These are phyloP conservation scores for Penicillium sp. DNA, from an alignment of 2,329 filamentous ascomycete genomes.

Conservation along the genomic window DNA sequence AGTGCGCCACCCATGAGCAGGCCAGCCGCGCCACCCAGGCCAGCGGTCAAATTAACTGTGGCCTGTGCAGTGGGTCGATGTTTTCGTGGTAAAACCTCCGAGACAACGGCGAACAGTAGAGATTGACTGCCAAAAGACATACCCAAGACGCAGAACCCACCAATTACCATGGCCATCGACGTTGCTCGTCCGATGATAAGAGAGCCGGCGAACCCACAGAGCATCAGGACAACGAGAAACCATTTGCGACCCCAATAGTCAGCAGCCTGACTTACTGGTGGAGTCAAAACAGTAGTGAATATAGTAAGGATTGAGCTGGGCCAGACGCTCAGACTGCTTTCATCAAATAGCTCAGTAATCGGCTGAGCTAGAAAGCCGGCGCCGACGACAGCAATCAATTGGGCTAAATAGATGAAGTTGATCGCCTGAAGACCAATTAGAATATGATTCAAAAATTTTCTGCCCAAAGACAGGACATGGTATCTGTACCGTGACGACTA, in stretches of 20 bases:
- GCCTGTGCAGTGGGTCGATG: not conserved
- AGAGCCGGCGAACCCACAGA: not conserved
- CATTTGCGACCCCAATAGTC: not conserved
- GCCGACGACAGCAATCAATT: not conserved
- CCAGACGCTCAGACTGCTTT: not conserved
- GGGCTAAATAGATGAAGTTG: not conserved
- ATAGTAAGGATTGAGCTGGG: not conserved
- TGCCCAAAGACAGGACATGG: not conserved
- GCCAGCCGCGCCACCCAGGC: not conserved
- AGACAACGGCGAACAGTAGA: not conserved
- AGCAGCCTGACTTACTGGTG: not conserved
- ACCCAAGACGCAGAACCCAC: not conserved
- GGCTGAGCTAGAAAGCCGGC: not conserved
- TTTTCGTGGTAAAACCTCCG: not conserved
- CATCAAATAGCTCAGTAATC: not conserved
- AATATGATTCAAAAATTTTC: not conserved
- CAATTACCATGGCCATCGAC: not conserved
- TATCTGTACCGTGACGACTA: not conserved
- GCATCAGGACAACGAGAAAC: not conserved
- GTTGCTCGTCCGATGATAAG: not conserved
- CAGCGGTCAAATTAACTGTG: not conserved
- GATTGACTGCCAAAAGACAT: not conserved
- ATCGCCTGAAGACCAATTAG: not conserved
- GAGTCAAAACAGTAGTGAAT: not conserved
- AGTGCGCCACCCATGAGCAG: not conserved